Base-by-base conservation (phyloP, 148 eudicot genomes). In the Tetragonia tetragonoides region DNA sequence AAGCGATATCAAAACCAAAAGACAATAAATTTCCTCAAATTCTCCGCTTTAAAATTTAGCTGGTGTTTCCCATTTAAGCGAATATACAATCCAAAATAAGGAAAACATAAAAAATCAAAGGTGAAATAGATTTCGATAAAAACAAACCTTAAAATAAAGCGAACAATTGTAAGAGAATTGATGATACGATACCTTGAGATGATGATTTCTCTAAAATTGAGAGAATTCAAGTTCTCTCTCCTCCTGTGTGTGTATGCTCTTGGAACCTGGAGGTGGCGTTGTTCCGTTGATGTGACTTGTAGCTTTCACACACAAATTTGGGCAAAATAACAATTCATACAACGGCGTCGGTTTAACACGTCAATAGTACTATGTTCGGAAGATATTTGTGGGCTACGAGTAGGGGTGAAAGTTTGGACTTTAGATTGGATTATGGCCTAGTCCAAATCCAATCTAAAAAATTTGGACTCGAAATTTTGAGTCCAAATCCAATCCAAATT, bases 101-200 rank as follows among this genome's bases (percentile, higher is more conserved):
- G n/a, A 39, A 40, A 49, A 68, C 24, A 75, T 66, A 16, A 21
- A 54, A 37, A 70, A 10, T 24, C 6, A 47, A 21, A 10, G 56
- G 47, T 15, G 61, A 65, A 53, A 18, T 46, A 66, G 18, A n/a
- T 8, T 51, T 37, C 56, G 61, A 20, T 66, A n/a, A 37, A 76
- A 76, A 34, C 62, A 7, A 76, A 34, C 62, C 17, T 46, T 28
- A 38, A 76, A 67, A 53, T 68, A 16, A 24, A 42, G 40, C 2
- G 24, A 77, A 10, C 34, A 1, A 54, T 7, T 6, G 38, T 3
- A 3, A 39, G 9, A 40, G 0, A 67, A 51, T 4, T 4, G 17
- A 75, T 62, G 1, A 28, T 44, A 20, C 24, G 9, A 2, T 77
- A 77, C 80, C 80, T 77, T 69, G 23, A 28, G 39, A 42, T 68